These are phyloP conservation scores for Leccinum variabile DNA, from an alignment of 1,284 basidiomycete species.

Conservation along the genomic window DNA sequence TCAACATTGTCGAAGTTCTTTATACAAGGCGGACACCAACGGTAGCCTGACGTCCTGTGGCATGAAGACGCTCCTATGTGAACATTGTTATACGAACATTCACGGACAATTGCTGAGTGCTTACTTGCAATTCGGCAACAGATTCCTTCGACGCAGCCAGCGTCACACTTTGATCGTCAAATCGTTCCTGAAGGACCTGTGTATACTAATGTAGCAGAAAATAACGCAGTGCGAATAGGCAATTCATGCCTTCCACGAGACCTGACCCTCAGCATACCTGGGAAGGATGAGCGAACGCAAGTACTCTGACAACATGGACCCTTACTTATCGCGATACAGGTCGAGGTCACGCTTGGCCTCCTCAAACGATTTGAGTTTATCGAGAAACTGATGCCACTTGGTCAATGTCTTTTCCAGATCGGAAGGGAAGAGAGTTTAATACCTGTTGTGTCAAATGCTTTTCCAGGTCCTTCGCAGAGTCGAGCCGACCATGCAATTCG, in stretches of 20 bases:
- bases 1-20: constrained; percentile 3
- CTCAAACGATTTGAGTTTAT: constrained; percentile 28
- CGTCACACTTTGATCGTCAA: constrained; percentile 54
- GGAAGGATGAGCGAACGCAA: constrained; percentile 1
- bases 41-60: constrained; percentile 16
- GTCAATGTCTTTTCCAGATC: constrained; percentile 19
- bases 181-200: constrained; percentile 58
- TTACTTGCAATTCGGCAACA: constrained; percentile 54
- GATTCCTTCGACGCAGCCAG: constrained; percentile 53
- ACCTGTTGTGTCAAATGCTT: constrained; percentile 25
- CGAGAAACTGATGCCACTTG: constrained; percentile 23
- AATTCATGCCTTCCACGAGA: constrained; percentile 33
- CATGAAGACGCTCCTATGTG: constrained; percentile 24
- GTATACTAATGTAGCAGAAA: neutral
- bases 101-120: neutral
- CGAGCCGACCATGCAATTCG: constrained; percentile 34
- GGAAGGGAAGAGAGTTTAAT: constrained; percentile 11
- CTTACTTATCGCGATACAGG: constrained; percentile 29
- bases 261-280: constrained; percentile 32
- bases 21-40: constrained; percentile 14
- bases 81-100: neutral
- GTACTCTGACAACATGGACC: neutral
- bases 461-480: constrained; percentile 29
- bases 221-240: neutral
- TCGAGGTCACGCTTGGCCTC: constrained; percentile 24